These are phyloP conservation scores for Exsudoporus frostii DNA, from an alignment of 768 basidiomycete genomes.

Conservation along the genomic window DNA sequence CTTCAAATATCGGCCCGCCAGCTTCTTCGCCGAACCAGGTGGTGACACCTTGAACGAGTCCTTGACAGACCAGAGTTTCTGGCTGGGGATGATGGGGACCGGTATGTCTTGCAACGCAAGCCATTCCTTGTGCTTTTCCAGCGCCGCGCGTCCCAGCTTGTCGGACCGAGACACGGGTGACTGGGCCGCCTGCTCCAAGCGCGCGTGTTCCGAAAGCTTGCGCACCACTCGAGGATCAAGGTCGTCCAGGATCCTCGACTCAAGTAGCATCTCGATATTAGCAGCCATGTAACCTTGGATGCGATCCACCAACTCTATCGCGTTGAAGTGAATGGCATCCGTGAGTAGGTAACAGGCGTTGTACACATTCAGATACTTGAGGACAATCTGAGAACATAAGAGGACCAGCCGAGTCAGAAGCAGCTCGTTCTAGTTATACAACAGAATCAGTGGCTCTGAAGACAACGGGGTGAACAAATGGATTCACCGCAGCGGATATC, in stretches of 20 bases:
- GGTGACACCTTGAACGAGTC: slow-evolving; percentile 34
- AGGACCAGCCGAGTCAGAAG: slow-evolving; percentile 82
- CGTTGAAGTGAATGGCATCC: slow-evolving; percentile 80
- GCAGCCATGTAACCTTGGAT: slow-evolving; percentile 77
- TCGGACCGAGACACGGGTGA: slow-evolving; percentile 63
- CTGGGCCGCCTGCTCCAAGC: slow-evolving; percentile 58
- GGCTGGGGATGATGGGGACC: slow-evolving; percentile 41
- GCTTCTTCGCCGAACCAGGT: slow-evolving; percentile 18
- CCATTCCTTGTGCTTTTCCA: slow-evolving; percentile 70
- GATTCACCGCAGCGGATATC: slow-evolving; percentile 75
- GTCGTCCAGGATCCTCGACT: slow-evolving; percentile 75
- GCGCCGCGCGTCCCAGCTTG: slow-evolving; percentile 47
- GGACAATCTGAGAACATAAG: slow-evolving; percentile 75
- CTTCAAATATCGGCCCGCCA: neutral
- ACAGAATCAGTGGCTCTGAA: neutral
- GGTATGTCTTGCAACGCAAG: slow-evolving; percentile 68
- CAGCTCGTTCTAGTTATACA: slow-evolving; percentile 68
- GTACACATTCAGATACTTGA: slow-evolving; percentile 60
- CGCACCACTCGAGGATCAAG: slow-evolving; percentile 62
- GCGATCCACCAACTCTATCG: slow-evolving; percentile 59
- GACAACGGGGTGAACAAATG: neutral
- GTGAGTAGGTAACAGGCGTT: slow-evolving; percentile 80
- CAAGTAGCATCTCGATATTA: slow-evolving; percentile 86
- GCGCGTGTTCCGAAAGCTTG: slow-evolving; percentile 59
- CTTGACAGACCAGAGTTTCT: slow-evolving; percentile 20